phyloP scores from a whole-genome alignment of 441 rosid species.

The Codiaeum variegatum region DNA sequence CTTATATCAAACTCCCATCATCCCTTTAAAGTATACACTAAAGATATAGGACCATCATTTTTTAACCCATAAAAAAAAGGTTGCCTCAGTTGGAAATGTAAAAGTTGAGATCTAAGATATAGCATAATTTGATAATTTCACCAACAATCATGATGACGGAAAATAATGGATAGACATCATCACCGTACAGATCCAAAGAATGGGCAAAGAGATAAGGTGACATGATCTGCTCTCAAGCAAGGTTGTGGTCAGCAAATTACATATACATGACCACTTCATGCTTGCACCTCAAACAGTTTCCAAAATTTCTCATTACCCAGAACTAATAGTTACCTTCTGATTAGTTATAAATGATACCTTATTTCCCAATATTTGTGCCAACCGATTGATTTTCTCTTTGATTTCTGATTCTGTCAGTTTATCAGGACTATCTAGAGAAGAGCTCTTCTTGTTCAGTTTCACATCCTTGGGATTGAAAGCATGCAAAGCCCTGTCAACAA shows the following conservation, averaged over 20 bases:
- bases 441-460: constrained; percentile 38
- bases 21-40: no score
- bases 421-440: constrained; percentile 40
- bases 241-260: neutral
- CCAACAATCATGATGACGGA: neutral
- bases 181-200: neutral
- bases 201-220: neutral
- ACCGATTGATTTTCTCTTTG: constrained; percentile 57
- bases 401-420: constrained; percentile 68
- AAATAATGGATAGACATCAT: neutral
- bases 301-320: neutral
- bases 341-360: constrained; percentile 44
- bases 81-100: no score
- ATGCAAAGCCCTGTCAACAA: constrained; percentile 53
- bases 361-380: constrained; percentile 48
- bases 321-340: neutral
- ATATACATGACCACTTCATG: neutral
- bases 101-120: neutral
- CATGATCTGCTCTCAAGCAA: neutral
- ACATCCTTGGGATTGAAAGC: constrained; percentile 90
- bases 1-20: no score
- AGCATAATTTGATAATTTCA: neutral
- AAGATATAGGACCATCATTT: no score
- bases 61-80: no score
- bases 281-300: neutral